Conservation (phyloP, 805 yeast genomes). For the Starmerella potacharoeniae region DNA sequence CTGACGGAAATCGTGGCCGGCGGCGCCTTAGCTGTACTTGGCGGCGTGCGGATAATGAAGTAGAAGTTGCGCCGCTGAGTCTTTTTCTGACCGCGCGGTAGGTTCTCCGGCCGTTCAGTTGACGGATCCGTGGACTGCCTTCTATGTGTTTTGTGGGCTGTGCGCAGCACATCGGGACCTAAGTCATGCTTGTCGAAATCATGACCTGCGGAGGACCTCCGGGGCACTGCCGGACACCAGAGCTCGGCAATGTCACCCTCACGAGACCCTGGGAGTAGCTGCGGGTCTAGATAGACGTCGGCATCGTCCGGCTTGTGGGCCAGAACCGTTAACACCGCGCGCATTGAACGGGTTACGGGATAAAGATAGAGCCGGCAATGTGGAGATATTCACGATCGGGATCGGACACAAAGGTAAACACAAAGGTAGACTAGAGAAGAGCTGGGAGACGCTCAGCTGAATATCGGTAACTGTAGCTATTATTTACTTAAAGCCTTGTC, state of each 20-base stretch:
- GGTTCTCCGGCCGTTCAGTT: background rate
- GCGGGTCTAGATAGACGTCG: constrained; percentile 52
- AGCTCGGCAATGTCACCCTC: constrained; percentile 70
- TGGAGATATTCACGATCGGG: no score
- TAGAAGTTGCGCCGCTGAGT: constrained; percentile 18
- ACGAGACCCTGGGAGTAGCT: constrained; percentile 47
- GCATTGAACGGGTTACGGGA: constrained; percentile 1
- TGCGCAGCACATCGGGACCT: background rate
- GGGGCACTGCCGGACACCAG: constrained; percentile 5
- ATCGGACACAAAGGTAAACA: no score
- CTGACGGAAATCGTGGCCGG: constrained; percentile 14
- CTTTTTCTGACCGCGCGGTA: background rate
- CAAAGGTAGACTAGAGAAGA: no score
- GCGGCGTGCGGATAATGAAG: constrained; percentile 22
- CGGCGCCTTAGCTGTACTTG: background rate
- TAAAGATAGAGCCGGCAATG: background rate
- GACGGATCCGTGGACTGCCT: background rate
- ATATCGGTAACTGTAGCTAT: no score
- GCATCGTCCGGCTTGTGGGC: constrained; percentile 59
- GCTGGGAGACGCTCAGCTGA: no score
- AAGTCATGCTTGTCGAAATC: background rate
- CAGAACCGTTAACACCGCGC: constrained; percentile 25
- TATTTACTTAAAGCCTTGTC: no score
- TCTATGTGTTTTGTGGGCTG: background rate
- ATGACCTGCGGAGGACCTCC: constrained; percentile 15